Base-by-base conservation (phyloP, 805 yeast species). In the Metschnikowia drakensbergensis region DNA sequence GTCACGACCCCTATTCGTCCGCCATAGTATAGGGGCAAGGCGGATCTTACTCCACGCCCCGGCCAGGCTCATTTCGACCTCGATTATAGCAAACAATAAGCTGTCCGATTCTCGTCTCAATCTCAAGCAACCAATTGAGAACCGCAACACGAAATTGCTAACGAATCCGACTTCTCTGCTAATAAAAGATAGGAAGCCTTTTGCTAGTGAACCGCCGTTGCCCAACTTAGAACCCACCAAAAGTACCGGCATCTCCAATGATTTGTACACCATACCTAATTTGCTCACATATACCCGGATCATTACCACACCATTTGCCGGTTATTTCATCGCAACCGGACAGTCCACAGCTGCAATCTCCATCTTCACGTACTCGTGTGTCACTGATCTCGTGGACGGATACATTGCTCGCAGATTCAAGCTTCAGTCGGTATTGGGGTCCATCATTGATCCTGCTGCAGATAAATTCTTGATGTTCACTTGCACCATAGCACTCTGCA, bases 321-420 rank as follows among this genome's bases (percentile, higher is more conserved):
- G 97, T 0, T 86, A 84, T 58, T 76, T 83, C 57, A 81, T 92
- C 8, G 73, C 89, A 23, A 68, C 82, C 4, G 82, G 84, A 11
- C 77, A 88, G 28, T 70, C 85, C 2, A 66, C 75, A 9, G 69
- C 77, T 41, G 96, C 98, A 0, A 68, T 88, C 39, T 77, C 81
- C 1, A 61, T 94, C 8, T 92, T 94, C 65, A 74, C 82, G 0
- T 90, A 89, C 59, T 90, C 97, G 0, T 86, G 97, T 54, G 64
- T 90, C 3, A 92, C 99, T 0, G 99, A 94, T 64, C 84, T 88
- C 54, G 68, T 91, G 23, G 99, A 94, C 65, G 99, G 99, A 0
- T 87, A 68, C 60, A 81, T 95, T 53, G 99, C 99, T 4, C 75
- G 99, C 47, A 78, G 68, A 51, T 92, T 67, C 71, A 82, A 88